Conservation (phyloP, 257 asterid species). For the Fraxinus americana region DNA sequence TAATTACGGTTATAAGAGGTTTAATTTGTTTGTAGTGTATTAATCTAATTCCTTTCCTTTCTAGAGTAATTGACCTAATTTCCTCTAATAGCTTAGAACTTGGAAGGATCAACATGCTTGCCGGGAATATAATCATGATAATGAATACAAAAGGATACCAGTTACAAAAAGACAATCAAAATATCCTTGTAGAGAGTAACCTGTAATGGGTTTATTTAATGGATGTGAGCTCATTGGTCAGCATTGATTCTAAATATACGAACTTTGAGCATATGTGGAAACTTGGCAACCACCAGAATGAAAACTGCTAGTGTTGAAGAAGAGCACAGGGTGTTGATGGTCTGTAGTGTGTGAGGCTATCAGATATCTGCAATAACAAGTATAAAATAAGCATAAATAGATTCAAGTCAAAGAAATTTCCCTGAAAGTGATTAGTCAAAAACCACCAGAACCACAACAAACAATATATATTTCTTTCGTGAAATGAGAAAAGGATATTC, state of each 20-base stretch:
- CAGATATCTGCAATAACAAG: constrained; percentile 59
- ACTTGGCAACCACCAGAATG: not conserved
- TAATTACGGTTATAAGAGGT: too few relatives aligned
- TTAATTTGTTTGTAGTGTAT: too few relatives aligned
- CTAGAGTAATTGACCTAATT: too few relatives aligned
- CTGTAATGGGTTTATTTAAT: not conserved
- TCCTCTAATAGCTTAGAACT: not conserved
- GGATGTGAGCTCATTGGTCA: constrained; percentile 51
- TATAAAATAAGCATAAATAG: not conserved
- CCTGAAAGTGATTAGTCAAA: not conserved
- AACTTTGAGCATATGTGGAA: not conserved
- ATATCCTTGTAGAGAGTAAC: not conserved
- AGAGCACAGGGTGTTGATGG: constrained; percentile 84
- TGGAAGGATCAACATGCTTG: not conserved
- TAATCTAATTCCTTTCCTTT: too few relatives aligned
- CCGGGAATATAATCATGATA: not conserved
- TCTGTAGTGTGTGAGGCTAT: constrained; percentile 94
- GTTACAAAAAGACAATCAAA: not conserved
- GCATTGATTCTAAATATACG: constrained; percentile 78
- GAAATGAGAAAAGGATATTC: not conserved
- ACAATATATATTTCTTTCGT: not conserved
- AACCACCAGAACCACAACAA: constrained; percentile 7
- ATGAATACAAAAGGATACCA: not conserved
- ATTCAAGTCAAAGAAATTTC: not conserved
- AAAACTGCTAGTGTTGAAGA: constrained; percentile 13